Evolutionary conservation across 2,329 filamentous ascomycete genomes (phyloP), one percentile per base, ranked within the genome.

Genomic region (Lanzia echinophila): DNA sequence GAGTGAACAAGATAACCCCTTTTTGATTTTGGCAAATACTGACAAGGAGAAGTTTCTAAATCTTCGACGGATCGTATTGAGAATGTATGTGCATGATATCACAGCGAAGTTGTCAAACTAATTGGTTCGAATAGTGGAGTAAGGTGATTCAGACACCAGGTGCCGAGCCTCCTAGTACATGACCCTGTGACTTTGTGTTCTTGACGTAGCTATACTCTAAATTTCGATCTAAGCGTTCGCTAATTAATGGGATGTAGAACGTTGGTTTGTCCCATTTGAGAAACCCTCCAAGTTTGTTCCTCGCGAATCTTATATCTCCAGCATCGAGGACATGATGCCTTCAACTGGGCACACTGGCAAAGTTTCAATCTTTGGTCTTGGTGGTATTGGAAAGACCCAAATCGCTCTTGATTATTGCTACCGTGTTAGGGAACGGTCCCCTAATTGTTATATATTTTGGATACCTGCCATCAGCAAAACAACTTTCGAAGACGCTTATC

Each of bases 361-460:
- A 34, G 22, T 56, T 11, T 66, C 69, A 2, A 41, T 73, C 3
- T 53, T 60, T 36, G 70, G 71, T 0, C 64, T 73, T 4, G 71
- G 72, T n/a, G 72, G 73, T 10, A 60, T 71, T 2, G 72, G 72
- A 6, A 75, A 75, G 56, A 72, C 72, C 1, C 67, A 71, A 41
- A 55, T 75, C 3, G 70, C 65, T 6, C 60, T 76, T 3, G 66
- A 73, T 55, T 54, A 75, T 32, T 72, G 70, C 3, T 68, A 74
- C 61, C 70, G 67, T 62, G 65, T 63, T 2, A 70, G 65, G 52
- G 48, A 69, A 10, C 64, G 67, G 38, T 45, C 64, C 32, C 66
- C 67, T 1, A 65, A 68, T 4, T 73, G 64, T 49, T 72, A 69
- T 0, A 60, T 78, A 48, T 70, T 78, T 56, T 78, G 71, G 74